phyloP scores from a whole-genome alignment of 1,139 yeast genomes.

The Kurtzmaniella natalensis region DNA sequence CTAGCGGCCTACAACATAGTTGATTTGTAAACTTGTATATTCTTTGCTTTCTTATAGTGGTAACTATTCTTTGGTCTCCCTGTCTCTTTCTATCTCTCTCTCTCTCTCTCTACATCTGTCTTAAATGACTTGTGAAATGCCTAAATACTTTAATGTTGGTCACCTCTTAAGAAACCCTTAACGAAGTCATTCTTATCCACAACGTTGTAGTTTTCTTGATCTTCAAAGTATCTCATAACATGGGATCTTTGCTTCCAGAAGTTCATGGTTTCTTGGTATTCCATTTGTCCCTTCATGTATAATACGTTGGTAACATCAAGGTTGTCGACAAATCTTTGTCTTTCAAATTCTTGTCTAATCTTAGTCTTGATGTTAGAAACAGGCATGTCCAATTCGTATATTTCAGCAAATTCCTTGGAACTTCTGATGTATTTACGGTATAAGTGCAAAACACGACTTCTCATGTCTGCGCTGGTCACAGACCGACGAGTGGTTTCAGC shows the following conservation, averaged over 20 bases:
- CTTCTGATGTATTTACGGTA: conserved; percentile 71
- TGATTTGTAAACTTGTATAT: no score
- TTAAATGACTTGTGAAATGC: background rate
- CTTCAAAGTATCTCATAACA: conserved; percentile 76
- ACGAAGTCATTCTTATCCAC: conserved; percentile 55
- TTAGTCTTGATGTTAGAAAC: conserved; percentile 78
- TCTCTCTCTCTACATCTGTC: background rate
- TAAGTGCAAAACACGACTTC: conserved; percentile 60
- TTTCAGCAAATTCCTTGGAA: conserved; percentile 58
- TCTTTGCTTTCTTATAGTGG: conserved; percentile 9
- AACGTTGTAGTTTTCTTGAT: conserved; percentile 50
- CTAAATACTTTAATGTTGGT: conserved; percentile 10
- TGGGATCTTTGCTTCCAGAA: conserved; percentile 92
- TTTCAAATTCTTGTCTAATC: conserved; percentile 84
- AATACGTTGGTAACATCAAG: conserved; percentile 63
- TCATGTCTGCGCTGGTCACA: conserved; percentile 57
- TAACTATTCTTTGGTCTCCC: conserved; percentile 4
- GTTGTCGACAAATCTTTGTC: conserved; percentile 72
- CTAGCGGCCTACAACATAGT: no score
- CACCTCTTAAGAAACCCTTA: conserved; percentile 69
- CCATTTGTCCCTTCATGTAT: conserved; percentile 84
- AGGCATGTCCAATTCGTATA: conserved; percentile 80
- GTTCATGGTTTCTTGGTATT: conserved; percentile 81
- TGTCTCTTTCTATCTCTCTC: no score
- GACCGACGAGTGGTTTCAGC: conserved; percentile 79